These are phyloP conservation scores for Vigna angularis DNA, from an alignment of 306 rosid genomes.

Conservation along the genomic window DNA sequence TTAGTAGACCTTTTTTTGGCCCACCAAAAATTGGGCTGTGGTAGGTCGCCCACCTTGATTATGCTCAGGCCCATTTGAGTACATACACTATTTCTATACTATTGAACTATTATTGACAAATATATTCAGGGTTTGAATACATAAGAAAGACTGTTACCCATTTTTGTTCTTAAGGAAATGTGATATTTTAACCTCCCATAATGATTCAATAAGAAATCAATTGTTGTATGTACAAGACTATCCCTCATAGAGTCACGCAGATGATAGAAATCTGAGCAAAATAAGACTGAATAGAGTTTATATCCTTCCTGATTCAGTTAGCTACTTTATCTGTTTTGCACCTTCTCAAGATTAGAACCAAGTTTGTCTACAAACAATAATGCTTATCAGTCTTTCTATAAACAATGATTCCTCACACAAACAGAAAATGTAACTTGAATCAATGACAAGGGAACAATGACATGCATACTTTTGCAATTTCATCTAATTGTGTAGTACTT, in stretches of 20 bases:
- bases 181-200: constrained; percentile 16
- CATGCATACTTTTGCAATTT: background rate
- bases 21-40: no score
- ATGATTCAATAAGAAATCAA: constrained; percentile 7
- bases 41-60: no score
- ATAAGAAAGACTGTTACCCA: constrained; percentile 19
- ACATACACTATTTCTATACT: background rate
- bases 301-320: constrained; percentile 6
- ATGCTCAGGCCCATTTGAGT: background rate
- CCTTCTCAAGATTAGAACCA: constrained; percentile 12
- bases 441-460: background rate
- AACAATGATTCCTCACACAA: constrained; percentile 11
- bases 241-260: constrained; percentile 3
- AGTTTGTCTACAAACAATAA: background rate
- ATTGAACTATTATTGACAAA: constrained; percentile 14
- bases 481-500: background rate
- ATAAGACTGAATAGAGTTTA: constrained; percentile 9
- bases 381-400: background rate
- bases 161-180: constrained; percentile 11
- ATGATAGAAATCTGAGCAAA: background rate
- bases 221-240: background rate
- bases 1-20: no score
- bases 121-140: constrained; percentile 11
- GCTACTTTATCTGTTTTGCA: background rate
- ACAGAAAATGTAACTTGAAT: constrained; percentile 3